phyloP scores from a whole-genome alignment of 2,329 filamentous ascomycete species.

The Plenodomus lindquistii region DNA sequence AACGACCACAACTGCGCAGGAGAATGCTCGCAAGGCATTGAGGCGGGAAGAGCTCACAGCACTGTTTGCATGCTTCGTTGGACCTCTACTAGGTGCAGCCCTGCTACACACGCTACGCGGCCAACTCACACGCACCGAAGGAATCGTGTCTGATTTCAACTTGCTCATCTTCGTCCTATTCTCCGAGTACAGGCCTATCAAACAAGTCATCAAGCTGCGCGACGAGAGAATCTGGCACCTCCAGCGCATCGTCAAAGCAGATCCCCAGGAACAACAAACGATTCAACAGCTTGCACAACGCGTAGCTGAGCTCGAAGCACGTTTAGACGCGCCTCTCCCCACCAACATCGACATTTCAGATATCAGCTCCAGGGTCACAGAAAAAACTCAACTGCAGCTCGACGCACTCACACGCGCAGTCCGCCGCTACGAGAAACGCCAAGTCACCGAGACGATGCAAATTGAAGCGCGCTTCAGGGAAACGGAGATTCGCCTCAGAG shows the following conservation, averaged over 20 bases:
- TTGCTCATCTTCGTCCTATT: slow-evolving; percentile 86
- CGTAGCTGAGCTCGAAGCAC: slow-evolving; percentile 70
- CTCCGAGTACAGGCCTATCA: slow-evolving; percentile 80
- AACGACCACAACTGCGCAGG: slow-evolving; percentile 20
- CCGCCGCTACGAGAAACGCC: slow-evolving; percentile 87
- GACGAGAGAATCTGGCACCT: slow-evolving; percentile 79
- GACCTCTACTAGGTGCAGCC: slow-evolving; percentile 79
- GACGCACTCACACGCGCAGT: slow-evolving; percentile 88
- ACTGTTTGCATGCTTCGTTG: slow-evolving; percentile 75
- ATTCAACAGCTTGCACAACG: slow-evolving; percentile 58
- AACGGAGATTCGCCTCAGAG: slow-evolving; percentile 72
- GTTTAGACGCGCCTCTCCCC: slow-evolving; percentile 51
- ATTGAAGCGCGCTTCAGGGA: slow-evolving; percentile 74
- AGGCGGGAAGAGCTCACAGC: slow-evolving; percentile 75
- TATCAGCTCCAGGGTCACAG: slow-evolving; percentile 60
- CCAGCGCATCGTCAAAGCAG: slow-evolving; percentile 67
- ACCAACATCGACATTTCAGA: slow-evolving; percentile 45
- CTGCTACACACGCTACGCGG: slow-evolving; percentile 79
- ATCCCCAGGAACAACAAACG: slow-evolving; percentile 23
- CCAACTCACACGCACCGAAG: slow-evolving; percentile 83
- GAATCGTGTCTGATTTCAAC: slow-evolving; percentile 89
- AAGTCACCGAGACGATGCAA: slow-evolving; percentile 72
- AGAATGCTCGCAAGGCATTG: slow-evolving; percentile 64
- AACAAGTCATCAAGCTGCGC: slow-evolving; percentile 80
- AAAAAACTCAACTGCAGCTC: slow-evolving; percentile 75